Evolutionary conservation across 345 rosid genomes (phyloP), one percentile per base, ranked within the genome.

Genomic region (Bruguiera parviflora): DNA sequence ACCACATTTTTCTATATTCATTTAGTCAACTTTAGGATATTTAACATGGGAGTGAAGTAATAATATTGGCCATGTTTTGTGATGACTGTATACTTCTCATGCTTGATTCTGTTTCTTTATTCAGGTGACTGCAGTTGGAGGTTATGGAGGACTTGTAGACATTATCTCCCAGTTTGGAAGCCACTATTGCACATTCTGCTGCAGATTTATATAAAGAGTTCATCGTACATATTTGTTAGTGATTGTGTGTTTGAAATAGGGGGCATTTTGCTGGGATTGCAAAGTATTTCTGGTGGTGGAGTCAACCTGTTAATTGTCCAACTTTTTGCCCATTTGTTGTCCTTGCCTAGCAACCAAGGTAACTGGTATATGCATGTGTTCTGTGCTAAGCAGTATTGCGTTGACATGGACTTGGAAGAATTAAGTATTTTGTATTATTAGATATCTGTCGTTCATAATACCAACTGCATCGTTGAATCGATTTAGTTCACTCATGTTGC

Each of bases 101-200:
- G 52, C 57, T 27, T 15, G 8, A 63, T 63, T n/a, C 53, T 22
- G n/a, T 58, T 69, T 19, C 43, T 69, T 33, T 31, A 16, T 64
- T 31, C 84, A 92, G 99, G 85, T 88, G 58, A 79, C 79, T 39
- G 88, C 94, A 32, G 84, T 95, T 47, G 99, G 96, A 74, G 97
- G 99, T 65, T 90, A 89, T 75, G 96, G 93, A 63, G 99, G 96
- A 56, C 75, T 92, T 64, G 96, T 95, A 20, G 99, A 92, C 67
- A 82, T 95, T 56, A 87, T 95, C 71, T 95, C 97, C 19, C 93
- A 85, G 73, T 92, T 88, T 67, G 94, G 96, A 70, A 95, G 99
- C 81, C 99, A 95, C 80, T 84, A 90, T 68, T 88, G 89, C 91
- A 87, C 94, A 53, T 90, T 95, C 71, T 81, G 83, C 65, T 89